These are phyloP conservation scores for Trichosporon sp. DNA, from an alignment of 1,284 basidiomycete genomes.

Conservation along the genomic window DNA sequence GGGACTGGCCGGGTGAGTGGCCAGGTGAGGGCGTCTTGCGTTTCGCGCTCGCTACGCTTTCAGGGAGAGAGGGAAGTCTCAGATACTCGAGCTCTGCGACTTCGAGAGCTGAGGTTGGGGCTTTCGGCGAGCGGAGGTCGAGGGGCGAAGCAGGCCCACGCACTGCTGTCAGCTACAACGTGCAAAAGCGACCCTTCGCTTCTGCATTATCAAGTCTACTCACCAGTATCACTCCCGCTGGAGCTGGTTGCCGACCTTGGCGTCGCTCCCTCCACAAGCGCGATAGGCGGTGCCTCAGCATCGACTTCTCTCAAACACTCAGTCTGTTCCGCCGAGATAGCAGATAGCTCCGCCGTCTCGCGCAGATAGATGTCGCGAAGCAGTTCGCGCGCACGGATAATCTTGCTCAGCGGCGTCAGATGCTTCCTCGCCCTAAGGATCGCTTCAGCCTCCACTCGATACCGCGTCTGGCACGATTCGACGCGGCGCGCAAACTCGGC, in stretches of 20 bases:
- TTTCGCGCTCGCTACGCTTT: slow-evolving; percentile 1
- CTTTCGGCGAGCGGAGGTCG: not conserved
- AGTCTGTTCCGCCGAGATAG: not conserved
- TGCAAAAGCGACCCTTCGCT: too few species aligned
- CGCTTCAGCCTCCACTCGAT: slow-evolving; percentile 2
- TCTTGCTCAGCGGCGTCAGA: not conserved
- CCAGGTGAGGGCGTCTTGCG: not conserved
- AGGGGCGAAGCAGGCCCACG: not conserved
- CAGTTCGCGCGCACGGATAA: not conserved
- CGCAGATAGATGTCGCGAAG: slow-evolving; percentile 2
- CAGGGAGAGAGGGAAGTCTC: not conserved
- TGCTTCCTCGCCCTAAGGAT: slow-evolving; percentile 1
- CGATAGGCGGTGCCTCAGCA: not conserved
- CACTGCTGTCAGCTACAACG: not conserved
- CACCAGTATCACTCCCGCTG: not conserved
- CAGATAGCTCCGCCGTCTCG: not conserved
- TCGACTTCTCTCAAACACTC: not conserved
- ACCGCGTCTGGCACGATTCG: not conserved
- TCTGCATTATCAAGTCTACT: not conserved
- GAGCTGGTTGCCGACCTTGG: not conserved
- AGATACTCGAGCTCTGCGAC: not conserved
- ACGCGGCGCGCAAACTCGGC: slow-evolving; percentile 8
- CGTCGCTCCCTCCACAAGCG: not conserved
- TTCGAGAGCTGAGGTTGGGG: not conserved
- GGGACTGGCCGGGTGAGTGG: not conserved